Evolutionary conservation across 441 rosid genomes (phyloP).

Genomic region (Rhodomyrtus psidioides): DNA sequence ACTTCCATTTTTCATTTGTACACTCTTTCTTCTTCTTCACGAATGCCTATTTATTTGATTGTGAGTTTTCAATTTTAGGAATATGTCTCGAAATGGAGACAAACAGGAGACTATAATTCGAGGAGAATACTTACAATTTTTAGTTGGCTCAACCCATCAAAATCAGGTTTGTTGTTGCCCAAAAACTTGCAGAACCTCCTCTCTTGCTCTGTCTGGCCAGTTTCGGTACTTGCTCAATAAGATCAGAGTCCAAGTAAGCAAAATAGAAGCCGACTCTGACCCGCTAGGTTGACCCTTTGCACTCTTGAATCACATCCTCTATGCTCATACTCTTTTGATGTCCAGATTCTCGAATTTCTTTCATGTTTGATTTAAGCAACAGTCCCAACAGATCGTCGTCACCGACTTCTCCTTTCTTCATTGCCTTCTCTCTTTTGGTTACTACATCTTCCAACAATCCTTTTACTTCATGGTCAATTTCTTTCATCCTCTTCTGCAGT

Average conservation of each 20-base stretch:
- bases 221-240: background rate
- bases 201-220: background rate
- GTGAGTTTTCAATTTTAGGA: too few species aligned
- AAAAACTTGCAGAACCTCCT: background rate
- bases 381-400: background rate
- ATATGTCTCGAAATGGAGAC: too few species aligned
- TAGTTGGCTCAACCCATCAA: background rate
- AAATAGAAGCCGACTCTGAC: background rate
- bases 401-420: background rate
- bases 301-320: background rate
- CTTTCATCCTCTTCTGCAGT: background rate
- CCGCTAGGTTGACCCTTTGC: background rate
- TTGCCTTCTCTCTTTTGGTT: background rate
- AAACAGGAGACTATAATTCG: too few species aligned
- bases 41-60: too few species aligned
- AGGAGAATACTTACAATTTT: background rate
- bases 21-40: too few species aligned
- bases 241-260: background rate
- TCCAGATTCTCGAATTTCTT: too few species aligned
- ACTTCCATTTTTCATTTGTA: too few species aligned
- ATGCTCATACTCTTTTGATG: background rate
- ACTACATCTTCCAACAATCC: background rate
- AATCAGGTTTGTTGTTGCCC: background rate
- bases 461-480: background rate
- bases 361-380: background rate